phyloP scores from a whole-genome alignment of 202 grass and related monocot species.

The Bolboschoenoplectus hybrid region DNA sequence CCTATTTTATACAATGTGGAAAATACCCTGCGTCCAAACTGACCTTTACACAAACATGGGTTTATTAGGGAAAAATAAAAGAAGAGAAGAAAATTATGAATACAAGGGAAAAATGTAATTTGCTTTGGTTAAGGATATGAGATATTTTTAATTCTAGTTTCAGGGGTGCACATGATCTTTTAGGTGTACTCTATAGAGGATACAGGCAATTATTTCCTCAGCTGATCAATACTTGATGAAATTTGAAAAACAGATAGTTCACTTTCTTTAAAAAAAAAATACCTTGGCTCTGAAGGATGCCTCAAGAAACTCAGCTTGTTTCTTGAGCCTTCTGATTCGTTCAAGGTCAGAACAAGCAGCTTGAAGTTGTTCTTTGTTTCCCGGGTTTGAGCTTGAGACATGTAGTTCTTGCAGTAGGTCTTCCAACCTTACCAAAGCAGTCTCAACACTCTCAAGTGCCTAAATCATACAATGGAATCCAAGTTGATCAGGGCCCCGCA shows the following conservation, averaged over 20 bases:
- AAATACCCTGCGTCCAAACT: background rate
- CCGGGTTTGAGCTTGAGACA: constrained; percentile 76
- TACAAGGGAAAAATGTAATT: background rate
- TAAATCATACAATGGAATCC: constrained; percentile 46
- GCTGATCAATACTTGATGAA: constrained; percentile 9
- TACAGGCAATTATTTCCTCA: constrained; percentile 8
- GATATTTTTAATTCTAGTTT: constrained; percentile 14
- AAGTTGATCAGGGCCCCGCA: background rate
- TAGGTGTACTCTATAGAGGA: background rate
- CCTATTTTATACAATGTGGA: background rate
- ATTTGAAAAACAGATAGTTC: constrained; percentile 39
- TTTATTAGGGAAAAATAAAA: constrained; percentile 13
- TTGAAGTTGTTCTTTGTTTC: constrained; percentile 75
- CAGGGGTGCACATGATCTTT: background rate
- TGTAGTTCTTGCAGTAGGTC: constrained; percentile 95
- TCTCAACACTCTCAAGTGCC: constrained; percentile 98
- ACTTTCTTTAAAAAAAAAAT: constrained; percentile 61
- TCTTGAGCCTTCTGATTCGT: constrained; percentile 95
- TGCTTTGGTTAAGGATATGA: background rate
- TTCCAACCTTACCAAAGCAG: constrained; percentile 92
- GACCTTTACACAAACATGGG: background rate
- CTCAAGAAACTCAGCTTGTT: constrained; percentile 98
- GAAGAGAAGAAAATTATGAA: background rate
- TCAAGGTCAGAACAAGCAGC: constrained; percentile 99
- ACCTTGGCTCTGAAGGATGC: constrained; percentile 94